phyloP scores from a whole-genome alignment of 176 grass and related monocot genomes.

The Tillandsia fasciculata region DNA sequence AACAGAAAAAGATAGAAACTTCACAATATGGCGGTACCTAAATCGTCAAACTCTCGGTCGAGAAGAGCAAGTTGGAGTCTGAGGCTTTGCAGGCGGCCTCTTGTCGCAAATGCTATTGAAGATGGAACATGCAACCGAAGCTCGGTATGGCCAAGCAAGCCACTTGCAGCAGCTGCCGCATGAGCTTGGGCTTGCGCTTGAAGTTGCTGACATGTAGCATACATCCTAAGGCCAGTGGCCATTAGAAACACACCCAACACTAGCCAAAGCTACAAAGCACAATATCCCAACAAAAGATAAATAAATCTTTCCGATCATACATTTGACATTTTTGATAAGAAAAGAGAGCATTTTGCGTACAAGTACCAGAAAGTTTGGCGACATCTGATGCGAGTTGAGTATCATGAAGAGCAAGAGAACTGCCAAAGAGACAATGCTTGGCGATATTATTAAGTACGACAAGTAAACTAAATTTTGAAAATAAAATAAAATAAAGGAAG shows the following conservation, averaged over 20 bases:
- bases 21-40: conserved; percentile 37
- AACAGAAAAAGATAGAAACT: not conserved
- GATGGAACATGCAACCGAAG: conserved; percentile 73
- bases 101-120: conserved; percentile 57
- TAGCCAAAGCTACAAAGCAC: conserved; percentile 58
- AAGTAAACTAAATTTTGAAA: not conserved
- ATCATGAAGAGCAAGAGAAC: conserved; percentile 94
- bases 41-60: conserved; percentile 94
- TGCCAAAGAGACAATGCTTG: conserved; percentile 22
- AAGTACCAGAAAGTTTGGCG: conserved; percentile 65
- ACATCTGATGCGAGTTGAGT: conserved; percentile 94
- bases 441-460: not conserved
- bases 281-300: too few species aligned
- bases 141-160: conserved; percentile 71
- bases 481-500: not conserved
- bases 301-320: not conserved
- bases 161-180: conserved; percentile 46
- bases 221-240: conserved; percentile 86
- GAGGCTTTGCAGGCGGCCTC: conserved; percentile 73
- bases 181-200: conserved; percentile 70
- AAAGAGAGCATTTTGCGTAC: not conserved
- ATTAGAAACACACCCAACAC: conserved; percentile 79
- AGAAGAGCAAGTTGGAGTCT: conserved; percentile 88
- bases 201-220: conserved; percentile 82
- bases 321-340: not conserved